These are phyloP conservation scores for Thyridium curvatum DNA, from an alignment of 2,329 filamentous ascomycete species.

Conservation along the genomic window DNA sequence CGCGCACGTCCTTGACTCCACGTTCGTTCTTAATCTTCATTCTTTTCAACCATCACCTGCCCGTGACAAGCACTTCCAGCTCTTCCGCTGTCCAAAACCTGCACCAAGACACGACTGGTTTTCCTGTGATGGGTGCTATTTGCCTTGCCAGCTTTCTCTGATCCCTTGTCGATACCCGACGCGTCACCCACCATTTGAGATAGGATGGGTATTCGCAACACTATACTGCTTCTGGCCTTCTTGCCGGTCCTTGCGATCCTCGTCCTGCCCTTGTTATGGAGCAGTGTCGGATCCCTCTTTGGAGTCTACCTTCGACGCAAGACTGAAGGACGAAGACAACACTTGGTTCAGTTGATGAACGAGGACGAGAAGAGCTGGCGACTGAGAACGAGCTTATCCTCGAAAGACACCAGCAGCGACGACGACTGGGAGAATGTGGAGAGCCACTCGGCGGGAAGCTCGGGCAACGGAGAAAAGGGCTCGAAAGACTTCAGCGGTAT, in stretches of 20 bases:
- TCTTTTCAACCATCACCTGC: too few relatives aligned
- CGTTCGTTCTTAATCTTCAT: too few relatives aligned
- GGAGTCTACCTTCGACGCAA: conserved; percentile 59
- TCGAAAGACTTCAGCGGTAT: conserved; percentile 72
- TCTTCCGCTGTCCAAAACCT: too few relatives aligned
- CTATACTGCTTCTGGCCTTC: conserved; percentile 14
- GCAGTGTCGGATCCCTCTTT: conserved; percentile 32
- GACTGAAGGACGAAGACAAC: conserved; percentile 54
- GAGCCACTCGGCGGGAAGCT: conserved; percentile 26
- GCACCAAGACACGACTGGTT: too few relatives aligned
- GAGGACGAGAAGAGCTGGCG: conserved; percentile 33
- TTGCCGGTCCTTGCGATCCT: conserved; percentile 23
- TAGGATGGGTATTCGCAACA: too few relatives aligned
- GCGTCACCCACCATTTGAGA: too few relatives aligned
- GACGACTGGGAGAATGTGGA: conserved; percentile 69
- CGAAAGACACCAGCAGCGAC: conserved; percentile 32
- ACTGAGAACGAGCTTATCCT: conserved; percentile 23
- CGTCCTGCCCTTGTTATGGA: conserved; percentile 29
- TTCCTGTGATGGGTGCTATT: too few relatives aligned
- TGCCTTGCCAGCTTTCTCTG: too few relatives aligned
- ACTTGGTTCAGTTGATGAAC: conserved; percentile 47
- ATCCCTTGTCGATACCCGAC: too few relatives aligned
- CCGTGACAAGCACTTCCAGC: too few relatives aligned
- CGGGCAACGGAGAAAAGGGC: conserved; percentile 30
- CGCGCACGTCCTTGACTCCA: too few relatives aligned